Percentiles rank a stretch among this genome's conserved stretches.
These are phyloP conservation scores for Xylariales sp. DNA, from an alignment of 2,329 filamentous ascomycete genomes.

Conservation along the genomic window DNA sequence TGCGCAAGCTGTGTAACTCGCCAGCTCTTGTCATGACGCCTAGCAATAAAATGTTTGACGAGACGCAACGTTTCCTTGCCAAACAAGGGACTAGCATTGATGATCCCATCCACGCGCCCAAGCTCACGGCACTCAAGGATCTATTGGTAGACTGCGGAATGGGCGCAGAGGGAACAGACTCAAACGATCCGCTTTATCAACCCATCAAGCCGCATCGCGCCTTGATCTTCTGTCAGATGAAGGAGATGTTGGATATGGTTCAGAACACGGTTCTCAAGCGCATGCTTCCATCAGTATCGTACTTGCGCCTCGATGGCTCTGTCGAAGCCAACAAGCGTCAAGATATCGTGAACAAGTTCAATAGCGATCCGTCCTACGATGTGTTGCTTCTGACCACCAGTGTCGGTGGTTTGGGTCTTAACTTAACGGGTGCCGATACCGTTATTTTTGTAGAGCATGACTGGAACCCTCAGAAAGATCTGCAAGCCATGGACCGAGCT, in stretches of 20 bases:
- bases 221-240: slow-evolving; percentile 98
- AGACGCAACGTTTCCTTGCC: slow-evolving; percentile 75
- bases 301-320: slow-evolving; percentile 86
- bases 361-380: slow-evolving; percentile 95
- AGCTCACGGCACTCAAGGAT: slow-evolving; percentile 84
- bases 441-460: slow-evolving; percentile 99
- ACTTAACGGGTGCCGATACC: slow-evolving; percentile 93
- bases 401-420: slow-evolving; percentile 90
- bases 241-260: slow-evolving; percentile 99
- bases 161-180: slow-evolving; percentile 65
- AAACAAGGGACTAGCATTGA: slow-evolving; percentile 78
- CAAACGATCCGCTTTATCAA: slow-evolving; percentile 58
- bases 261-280: slow-evolving; percentile 88
- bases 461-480: slow-evolving; percentile 98
- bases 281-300: slow-evolving; percentile 89
- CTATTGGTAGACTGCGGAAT: slow-evolving; percentile 98
- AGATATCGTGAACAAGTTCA: slow-evolving; percentile 98
- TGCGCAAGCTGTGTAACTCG: slow-evolving; percentile 98
- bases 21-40: slow-evolving; percentile 95
- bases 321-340: slow-evolving; percentile 93
- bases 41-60: slow-evolving; percentile 82
- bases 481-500: slow-evolving; percentile 98
- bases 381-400: slow-evolving; percentile 90
- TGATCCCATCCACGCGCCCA: slow-evolving; percentile 85
- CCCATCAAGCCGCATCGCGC: slow-evolving; percentile 96